Evolutionary conservation across 140 eudicot species (phyloP).

Genomic region (Cichorium intybus): DNA sequence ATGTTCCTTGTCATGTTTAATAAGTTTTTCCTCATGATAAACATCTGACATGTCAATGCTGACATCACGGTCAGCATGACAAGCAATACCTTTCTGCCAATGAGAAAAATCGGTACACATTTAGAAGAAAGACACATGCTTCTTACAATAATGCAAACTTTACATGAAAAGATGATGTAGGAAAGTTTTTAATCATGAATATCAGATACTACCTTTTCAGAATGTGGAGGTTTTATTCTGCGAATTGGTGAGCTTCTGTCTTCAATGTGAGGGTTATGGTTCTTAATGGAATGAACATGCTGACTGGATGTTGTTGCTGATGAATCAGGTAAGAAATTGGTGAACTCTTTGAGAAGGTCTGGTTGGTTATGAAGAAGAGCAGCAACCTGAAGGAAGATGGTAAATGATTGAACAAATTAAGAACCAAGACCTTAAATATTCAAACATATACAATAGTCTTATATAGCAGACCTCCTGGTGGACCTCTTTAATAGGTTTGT

Average conservation of each 20-base stretch:
- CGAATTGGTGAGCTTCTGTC: conserved; percentile 45
- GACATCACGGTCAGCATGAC: conserved; percentile 37
- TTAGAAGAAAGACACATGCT: conserved; percentile 8
- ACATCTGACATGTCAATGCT: conserved; percentile 39
- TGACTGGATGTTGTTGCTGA: conserved; percentile 38
- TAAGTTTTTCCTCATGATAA: conserved; percentile 29
- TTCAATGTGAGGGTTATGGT: conserved; percentile 25
- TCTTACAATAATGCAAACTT: no score
- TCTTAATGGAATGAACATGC: conserved; percentile 40
- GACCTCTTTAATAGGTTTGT: conserved; percentile 58
- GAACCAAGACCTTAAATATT: neutral
- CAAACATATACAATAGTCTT: conserved; percentile 13
- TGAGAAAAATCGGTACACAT: neutral
- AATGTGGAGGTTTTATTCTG: conserved; percentile 36
- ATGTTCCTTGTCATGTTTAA: conserved; percentile 41
- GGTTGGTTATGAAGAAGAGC: conserved; percentile 67
- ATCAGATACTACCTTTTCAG: conserved; percentile 46
- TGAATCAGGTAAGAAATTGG: conserved; percentile 60
- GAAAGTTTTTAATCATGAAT: neutral
- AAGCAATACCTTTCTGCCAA: conserved; percentile 42
- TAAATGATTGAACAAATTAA: neutral
- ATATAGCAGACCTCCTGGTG: conserved; percentile 59
- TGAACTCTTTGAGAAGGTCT: conserved; percentile 73
- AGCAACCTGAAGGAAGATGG: conserved; percentile 59
- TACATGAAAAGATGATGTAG: no score